Conservation (phyloP, 2,329 filamentous ascomycete genomes). For the Geosmithia flava region DNA sequence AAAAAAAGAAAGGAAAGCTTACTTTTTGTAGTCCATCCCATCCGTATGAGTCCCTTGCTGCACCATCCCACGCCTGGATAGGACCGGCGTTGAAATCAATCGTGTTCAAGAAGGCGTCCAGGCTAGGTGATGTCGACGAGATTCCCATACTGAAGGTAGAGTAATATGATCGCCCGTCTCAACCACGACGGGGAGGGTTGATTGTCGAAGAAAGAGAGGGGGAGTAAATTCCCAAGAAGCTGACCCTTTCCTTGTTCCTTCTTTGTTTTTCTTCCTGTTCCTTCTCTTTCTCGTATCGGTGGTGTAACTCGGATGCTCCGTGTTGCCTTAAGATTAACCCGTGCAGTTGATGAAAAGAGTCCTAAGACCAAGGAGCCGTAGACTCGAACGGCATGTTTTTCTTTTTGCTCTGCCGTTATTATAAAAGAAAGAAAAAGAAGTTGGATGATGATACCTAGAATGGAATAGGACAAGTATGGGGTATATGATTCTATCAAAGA, state of each 20-base stretch:
- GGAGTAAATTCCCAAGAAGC: too few relatives aligned
- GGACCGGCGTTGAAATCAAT: slow-evolving; percentile 7
- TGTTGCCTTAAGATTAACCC: neutral
- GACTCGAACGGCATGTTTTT: neutral
- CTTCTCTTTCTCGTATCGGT: neutral
- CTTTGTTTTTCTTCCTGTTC: too few relatives aligned
- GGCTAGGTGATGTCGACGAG: neutral
- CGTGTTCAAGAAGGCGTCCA: slow-evolving; percentile 16
- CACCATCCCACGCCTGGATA: slow-evolving; percentile 39
- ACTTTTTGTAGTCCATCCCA: slow-evolving; percentile 38
- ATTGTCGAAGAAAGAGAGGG: too few relatives aligned
- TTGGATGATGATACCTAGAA: too few relatives aligned
- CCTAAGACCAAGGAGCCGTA: neutral
- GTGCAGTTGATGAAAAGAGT: neutral
- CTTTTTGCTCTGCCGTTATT: neutral
- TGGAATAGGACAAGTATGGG: too few relatives aligned
- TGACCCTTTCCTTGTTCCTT: too few relatives aligned
- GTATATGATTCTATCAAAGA: too few relatives aligned
- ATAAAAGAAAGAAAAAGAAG: neutral
- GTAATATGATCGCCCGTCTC: neutral
- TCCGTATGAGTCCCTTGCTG: slow-evolving; percentile 23
- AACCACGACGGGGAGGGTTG: too few relatives aligned
- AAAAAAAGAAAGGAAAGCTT: slow-evolving; percentile 9
- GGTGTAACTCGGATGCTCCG: too few relatives aligned
- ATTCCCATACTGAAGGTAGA: neutral